Conservation (phyloP, 345 rosid genomes). For the Sisymbrium irio region DNA sequence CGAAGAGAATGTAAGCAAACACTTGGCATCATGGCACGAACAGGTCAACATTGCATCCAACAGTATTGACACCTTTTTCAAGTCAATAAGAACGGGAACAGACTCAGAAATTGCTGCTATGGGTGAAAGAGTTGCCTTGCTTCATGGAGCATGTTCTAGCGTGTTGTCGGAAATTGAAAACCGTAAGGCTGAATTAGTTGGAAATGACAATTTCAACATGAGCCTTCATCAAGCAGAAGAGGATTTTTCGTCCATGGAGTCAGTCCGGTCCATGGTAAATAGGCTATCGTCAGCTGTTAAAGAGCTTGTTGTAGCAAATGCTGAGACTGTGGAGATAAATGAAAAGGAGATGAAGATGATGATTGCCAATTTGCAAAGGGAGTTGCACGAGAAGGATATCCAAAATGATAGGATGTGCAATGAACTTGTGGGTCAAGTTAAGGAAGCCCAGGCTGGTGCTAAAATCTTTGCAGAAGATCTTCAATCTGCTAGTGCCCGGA, state of each 20-base stretch:
- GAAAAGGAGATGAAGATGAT: slow-evolving; percentile 66
- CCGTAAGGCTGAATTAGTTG: slow-evolving; percentile 44
- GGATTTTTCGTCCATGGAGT: slow-evolving; percentile 50
- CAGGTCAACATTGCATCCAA: slow-evolving; percentile 48
- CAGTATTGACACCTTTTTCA: slow-evolving; percentile 40
- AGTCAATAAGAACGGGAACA: slow-evolving; percentile 48
- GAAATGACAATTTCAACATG: slow-evolving; percentile 37
- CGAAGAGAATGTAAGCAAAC: slow-evolving; percentile 50
- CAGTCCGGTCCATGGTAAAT: slow-evolving; percentile 50
- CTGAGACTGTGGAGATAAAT: slow-evolving; percentile 47
- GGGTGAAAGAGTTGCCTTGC: slow-evolving; percentile 52
- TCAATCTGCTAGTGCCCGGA: slow-evolving; percentile 51
- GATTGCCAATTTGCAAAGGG: slow-evolving; percentile 71
- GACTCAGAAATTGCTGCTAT: slow-evolving; percentile 49
- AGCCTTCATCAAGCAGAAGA: slow-evolving; percentile 33
- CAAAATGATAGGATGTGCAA: slow-evolving; percentile 73
- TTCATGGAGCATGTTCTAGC: slow-evolving; percentile 65
- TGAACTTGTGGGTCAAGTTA: slow-evolving; percentile 88
- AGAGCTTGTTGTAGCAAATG: slow-evolving; percentile 46
- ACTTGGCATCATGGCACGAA: slow-evolving; percentile 48
- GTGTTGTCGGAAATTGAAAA: slow-evolving; percentile 66
- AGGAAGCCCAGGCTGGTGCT: slow-evolving; percentile 81
- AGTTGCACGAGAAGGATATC: slow-evolving; percentile 89
- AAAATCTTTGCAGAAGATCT: slow-evolving; percentile 57
- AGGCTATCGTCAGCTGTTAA: slow-evolving; percentile 51